These are phyloP conservation scores for Pseudocercospora eumusae DNA, from an alignment of 2,329 filamentous ascomycete genomes.

Conservation along the genomic window DNA sequence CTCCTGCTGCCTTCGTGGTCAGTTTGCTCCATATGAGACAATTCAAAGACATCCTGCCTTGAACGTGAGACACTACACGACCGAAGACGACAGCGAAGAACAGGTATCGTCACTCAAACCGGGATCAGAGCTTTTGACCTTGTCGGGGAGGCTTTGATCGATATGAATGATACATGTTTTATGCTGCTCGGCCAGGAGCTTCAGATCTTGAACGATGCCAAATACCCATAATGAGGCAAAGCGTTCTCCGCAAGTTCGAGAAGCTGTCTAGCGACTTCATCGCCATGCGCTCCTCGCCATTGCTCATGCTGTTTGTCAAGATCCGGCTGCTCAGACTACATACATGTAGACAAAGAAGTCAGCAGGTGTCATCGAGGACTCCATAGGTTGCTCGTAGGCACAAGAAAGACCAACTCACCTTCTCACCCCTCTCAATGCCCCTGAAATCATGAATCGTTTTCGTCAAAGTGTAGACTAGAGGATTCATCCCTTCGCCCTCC, in stretches of 20 bases:
- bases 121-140: too few species aligned
- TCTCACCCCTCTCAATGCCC: conserved; percentile 8
- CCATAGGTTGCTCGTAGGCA: too few species aligned
- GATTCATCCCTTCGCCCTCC: background rate
- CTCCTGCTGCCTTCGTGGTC: too few species aligned
- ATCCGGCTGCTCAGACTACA: background rate
- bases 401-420: background rate
- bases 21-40: too few species aligned
- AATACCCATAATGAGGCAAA: background rate
- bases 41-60: too few species aligned
- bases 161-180: too few species aligned
- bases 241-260: background rate
- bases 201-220: conserved; percentile 4
- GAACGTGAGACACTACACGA: too few species aligned
- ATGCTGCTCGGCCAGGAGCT: too few species aligned
- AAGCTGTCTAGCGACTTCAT: background rate
- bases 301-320: background rate
- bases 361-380: too few species aligned
- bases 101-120: too few species aligned
- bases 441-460: conserved; percentile 4
- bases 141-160: too few species aligned
- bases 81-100: too few species aligned
- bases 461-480: background rate
- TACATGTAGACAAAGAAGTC: background rate
- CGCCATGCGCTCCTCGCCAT: background rate